Conservation (phyloP, 805 yeast species). For the Starmerella floris region DNA sequence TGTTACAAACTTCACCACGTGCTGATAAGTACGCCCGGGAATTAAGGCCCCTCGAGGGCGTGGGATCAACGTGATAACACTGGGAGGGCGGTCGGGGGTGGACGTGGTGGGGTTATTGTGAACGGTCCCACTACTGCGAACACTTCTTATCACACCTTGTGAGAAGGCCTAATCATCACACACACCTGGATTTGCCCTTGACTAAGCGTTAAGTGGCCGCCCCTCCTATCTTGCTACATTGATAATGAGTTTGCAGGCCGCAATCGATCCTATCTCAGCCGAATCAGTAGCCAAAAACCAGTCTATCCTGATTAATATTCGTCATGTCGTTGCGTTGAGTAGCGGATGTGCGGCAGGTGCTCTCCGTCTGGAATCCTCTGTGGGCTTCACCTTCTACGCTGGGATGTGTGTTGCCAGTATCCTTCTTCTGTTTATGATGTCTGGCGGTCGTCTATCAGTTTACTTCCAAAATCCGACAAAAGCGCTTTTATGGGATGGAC, state of each 20-base stretch:
- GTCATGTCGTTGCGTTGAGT: constrained; percentile 38
- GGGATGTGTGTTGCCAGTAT: constrained; percentile 19
- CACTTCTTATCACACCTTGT: too few relatives aligned
- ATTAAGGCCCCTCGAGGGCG: too few relatives aligned
- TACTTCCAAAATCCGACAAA: constrained; percentile 6
- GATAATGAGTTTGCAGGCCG: constrained; percentile 9
- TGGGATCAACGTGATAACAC: too few relatives aligned
- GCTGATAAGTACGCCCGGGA: too few relatives aligned
- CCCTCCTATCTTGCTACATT: too few relatives aligned
- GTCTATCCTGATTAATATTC: constrained; percentile 20
- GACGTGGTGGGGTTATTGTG: too few relatives aligned
- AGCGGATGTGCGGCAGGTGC: constrained; percentile 46
- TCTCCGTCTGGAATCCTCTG: constrained; percentile 36
- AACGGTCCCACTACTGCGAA: too few relatives aligned
- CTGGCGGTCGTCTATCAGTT: constrained; percentile 1
- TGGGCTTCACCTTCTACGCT: constrained; percentile 37
- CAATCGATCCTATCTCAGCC: constrained; percentile 5
- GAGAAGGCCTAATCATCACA: too few relatives aligned
- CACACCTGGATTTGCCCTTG: too few relatives aligned
- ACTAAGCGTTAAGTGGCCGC: too few relatives aligned
- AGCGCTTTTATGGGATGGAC: constrained; percentile 10
- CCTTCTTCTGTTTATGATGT: constrained; percentile 13
- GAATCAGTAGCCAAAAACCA: constrained; percentile 7
- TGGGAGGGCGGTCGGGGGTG: too few relatives aligned
- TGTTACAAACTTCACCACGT: too few relatives aligned